A percentile compares a stretch with the other conserved stretches of the same genome.
phyloP scores from a whole-genome alignment of 2,329 filamentous ascomycete genomes.

The Corynespora cassiicola region DNA sequence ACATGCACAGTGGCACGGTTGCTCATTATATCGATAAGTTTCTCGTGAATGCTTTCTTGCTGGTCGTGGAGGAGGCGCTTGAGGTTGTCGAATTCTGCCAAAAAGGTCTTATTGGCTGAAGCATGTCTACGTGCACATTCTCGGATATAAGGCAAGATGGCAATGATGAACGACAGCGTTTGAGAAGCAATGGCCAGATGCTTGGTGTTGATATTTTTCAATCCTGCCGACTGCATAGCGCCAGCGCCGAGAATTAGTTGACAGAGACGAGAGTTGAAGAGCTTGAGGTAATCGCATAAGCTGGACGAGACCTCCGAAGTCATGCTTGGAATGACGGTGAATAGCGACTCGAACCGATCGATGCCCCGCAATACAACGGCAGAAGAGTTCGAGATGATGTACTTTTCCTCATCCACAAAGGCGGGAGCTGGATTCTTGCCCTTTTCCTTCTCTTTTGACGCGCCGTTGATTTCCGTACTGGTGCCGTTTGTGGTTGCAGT shows the following conservation, averaged over 20 bases:
- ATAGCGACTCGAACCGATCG: slow-evolving; percentile 81
- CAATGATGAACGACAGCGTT: slow-evolving; percentile 84
- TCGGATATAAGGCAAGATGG: slow-evolving; percentile 85
- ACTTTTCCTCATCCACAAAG: slow-evolving; percentile 82
- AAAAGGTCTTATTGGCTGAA: slow-evolving; percentile 52
- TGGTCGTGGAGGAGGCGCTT: slow-evolving; percentile 86
- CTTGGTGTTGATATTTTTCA: slow-evolving; percentile 91
- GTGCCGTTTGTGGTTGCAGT: slow-evolving; percentile 29
- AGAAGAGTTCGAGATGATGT: slow-evolving; percentile 84
- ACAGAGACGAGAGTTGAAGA: slow-evolving; percentile 96
- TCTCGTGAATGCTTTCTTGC: slow-evolving; percentile 88
- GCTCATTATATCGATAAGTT: slow-evolving; percentile 91
- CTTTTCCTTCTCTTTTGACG: slow-evolving; percentile 37
- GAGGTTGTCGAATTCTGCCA: slow-evolving; percentile 88
- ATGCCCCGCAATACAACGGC: slow-evolving; percentile 82
- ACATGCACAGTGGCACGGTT: slow-evolving; percentile 76
- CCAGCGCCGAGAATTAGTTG: slow-evolving; percentile 95
- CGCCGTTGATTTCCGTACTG: slow-evolving; percentile 34
- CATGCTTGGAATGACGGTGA: slow-evolving; percentile 87
- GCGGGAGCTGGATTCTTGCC: slow-evolving; percentile 64
- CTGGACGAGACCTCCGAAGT: slow-evolving; percentile 80
- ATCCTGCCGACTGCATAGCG: slow-evolving; percentile 83
- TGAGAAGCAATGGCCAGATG: slow-evolving; percentile 92
- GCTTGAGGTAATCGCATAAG: slow-evolving; percentile 83
- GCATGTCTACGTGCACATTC: slow-evolving; percentile 87